A percentile compares a stretch with the other conserved stretches of the same genome.
phyloP scores from a whole-genome alignment of 2,329 filamentous ascomycete genomes.

The Aspergillus niger region DNA sequence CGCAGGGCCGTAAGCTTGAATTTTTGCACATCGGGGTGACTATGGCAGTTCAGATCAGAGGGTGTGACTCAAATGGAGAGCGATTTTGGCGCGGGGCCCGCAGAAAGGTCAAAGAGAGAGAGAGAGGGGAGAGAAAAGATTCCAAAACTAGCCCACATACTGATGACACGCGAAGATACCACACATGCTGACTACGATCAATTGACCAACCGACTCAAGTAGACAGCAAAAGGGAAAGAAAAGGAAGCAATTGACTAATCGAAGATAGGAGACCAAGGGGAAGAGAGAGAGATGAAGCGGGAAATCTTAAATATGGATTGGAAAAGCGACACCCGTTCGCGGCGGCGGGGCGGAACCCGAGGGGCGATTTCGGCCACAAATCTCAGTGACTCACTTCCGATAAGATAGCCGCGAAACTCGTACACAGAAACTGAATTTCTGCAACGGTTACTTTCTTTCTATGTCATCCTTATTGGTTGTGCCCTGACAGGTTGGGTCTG shows the following conservation, averaged over 20 bases:
- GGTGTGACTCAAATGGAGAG: conserved; percentile 7
- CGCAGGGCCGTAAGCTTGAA: conserved; percentile 95
- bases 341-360: conserved; percentile 28
- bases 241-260: conserved; percentile 25
- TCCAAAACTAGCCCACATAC: conserved; percentile 55
- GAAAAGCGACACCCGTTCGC: conserved; percentile 13
- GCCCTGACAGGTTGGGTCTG: not conserved
- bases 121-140: not conserved
- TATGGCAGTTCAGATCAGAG: conserved; percentile 35
- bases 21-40: conserved; percentile 88
- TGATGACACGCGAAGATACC: conserved; percentile 94
- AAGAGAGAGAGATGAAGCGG: conserved; percentile 23
- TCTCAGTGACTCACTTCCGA: conserved; percentile 30
- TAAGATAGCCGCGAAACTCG: conserved; percentile 27
- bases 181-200: conserved; percentile 70
- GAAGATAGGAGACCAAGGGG: conserved; percentile 10
- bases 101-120: not conserved
- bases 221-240: conserved; percentile 16
- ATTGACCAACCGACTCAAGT: conserved; percentile 24
- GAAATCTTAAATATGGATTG: conserved; percentile 27
- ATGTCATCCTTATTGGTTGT: conserved; percentile 12
- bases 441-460: not conserved
- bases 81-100: conserved; percentile 1
- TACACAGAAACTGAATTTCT: too few relatives aligned
- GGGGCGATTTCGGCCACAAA: conserved; percentile 32